Conservation (phyloP, 371 early-diverging fungal genomes). For the Umbelopsis sp. region DNA sequence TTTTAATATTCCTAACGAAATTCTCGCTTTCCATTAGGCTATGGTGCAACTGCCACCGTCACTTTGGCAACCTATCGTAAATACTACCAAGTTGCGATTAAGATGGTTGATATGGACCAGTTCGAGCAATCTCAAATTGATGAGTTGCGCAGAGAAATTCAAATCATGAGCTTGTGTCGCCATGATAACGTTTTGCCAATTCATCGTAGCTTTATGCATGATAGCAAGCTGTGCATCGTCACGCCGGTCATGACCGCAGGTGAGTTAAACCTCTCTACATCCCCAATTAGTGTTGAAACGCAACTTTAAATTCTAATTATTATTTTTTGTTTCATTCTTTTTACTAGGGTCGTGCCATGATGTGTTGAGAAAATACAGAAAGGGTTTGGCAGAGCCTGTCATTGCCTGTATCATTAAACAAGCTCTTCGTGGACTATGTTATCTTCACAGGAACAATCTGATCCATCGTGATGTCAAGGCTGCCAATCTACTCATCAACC, state of each 20-base stretch:
- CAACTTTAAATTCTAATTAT: too few relatives aligned
- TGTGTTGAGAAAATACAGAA: constrained; percentile 29
- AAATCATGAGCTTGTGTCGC: constrained; percentile 73
- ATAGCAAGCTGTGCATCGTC: constrained; percentile 63
- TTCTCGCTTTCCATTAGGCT: constrained; percentile 26
- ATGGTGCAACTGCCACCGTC: constrained; percentile 50
- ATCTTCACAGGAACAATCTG: constrained; percentile 91
- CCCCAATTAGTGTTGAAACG: too few relatives aligned
- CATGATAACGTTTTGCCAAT: constrained; percentile 71
- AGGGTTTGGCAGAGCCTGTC: constrained; percentile 43
- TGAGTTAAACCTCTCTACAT: constrained; percentile 17
- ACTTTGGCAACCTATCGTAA: constrained; percentile 32
- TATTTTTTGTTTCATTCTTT: too few relatives aligned
- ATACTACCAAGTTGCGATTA: constrained; percentile 44
- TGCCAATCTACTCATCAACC: constrained; percentile 88
- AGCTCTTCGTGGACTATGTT: constrained; percentile 84
- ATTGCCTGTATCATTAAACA: constrained; percentile 79
- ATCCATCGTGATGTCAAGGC: constrained; percentile 98
- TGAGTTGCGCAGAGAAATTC: constrained; percentile 61
- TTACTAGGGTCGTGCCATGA: constrained; percentile 45
- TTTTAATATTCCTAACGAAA: background rate
- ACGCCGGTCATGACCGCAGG: constrained; percentile 73
- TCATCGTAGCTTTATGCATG: constrained; percentile 67
- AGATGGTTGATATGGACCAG: constrained; percentile 36
- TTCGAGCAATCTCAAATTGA: constrained; percentile 34